A percentile compares a stretch with the other conserved stretches of the same genome.
Conservation (phyloP, 805 yeast species). For the Scheffersomyces ergatensis region DNA sequence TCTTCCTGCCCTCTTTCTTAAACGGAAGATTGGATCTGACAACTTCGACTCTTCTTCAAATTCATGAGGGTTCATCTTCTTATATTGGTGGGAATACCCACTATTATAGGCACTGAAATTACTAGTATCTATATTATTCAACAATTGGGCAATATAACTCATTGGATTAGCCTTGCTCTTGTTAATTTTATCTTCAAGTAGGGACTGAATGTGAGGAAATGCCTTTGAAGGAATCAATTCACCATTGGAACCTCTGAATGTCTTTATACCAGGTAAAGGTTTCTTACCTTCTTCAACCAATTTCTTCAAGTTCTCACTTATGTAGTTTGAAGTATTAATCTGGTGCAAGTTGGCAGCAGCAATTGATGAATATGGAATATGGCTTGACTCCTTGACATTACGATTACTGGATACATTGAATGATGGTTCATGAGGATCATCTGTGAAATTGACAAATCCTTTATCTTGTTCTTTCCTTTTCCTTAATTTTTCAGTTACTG, state of each 20-base stretch:
- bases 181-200: conserved; percentile 26
- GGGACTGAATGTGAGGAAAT: conserved; percentile 47
- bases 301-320: conserved; percentile 39
- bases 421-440: conserved; percentile 80
- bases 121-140: conserved; percentile 37
- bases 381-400: conserved; percentile 48
- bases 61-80: conserved; percentile 11
- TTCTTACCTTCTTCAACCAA: conserved; percentile 43
- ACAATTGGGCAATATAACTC: conserved; percentile 37
- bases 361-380: conserved; percentile 79
- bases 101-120: conserved; percentile 38
- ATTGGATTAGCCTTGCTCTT: conserved; percentile 18
- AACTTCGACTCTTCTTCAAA: conserved; percentile 23
- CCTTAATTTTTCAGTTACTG: conserved; percentile 80
- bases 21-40: conserved; percentile 54
- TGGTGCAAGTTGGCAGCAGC: conserved; percentile 64
- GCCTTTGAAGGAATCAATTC: conserved; percentile 46
- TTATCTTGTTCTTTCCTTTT: conserved; percentile 68
- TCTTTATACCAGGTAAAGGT: conserved; percentile 42
- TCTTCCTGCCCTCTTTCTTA: conserved; percentile 77
- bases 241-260: conserved; percentile 51
- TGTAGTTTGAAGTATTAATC: conserved; percentile 57
- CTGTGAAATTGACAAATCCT: conserved; percentile 82
- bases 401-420: conserved; percentile 61
- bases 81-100: conserved; percentile 29